phyloP scores from a whole-genome alignment of 2,329 filamentous ascomycete species.

The Byssothecium circinans region DNA sequence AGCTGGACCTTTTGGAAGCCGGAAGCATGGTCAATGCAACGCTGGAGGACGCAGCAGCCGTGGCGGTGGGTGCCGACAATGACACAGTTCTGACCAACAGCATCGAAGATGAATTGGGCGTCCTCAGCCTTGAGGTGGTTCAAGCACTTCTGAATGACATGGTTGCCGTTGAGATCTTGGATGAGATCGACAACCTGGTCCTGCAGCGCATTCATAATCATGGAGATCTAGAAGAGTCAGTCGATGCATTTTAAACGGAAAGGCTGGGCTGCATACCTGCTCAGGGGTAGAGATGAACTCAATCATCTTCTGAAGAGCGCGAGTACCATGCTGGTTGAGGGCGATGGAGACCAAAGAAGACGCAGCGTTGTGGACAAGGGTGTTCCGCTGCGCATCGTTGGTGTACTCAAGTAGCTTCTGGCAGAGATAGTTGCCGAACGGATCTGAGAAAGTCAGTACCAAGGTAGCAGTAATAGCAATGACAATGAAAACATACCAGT shows the following conservation, averaged over 20 bases:
- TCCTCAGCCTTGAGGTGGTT: constrained; percentile 86
- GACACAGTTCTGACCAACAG: constrained; percentile 83
- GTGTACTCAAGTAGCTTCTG: constrained; percentile 97
- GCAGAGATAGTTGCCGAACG: constrained; percentile 98
- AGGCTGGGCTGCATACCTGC: constrained; percentile 53
- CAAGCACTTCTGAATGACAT: constrained; percentile 98
- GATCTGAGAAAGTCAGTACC: constrained; percentile 59
- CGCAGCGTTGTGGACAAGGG: constrained; percentile 86
- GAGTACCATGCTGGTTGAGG: constrained; percentile 94
- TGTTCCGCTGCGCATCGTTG: constrained; percentile 91
- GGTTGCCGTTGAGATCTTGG: constrained; percentile 96
- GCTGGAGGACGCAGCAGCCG: constrained; percentile 95
- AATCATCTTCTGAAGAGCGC: constrained; percentile 99
- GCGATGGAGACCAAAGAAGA: constrained; percentile 89
- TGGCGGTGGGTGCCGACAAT: constrained; percentile 95
- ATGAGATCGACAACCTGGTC: constrained; percentile 90
- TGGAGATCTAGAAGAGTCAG: constrained; percentile 58
- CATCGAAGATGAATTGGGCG: constrained; percentile 95
- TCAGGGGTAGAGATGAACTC: constrained; percentile 86
- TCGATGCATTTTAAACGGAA: not conserved
- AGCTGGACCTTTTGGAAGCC: constrained; percentile 86
- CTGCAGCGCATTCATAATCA: constrained; percentile 83
- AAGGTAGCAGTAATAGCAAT: not conserved
- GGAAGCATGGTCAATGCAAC: constrained; percentile 95
- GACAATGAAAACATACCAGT: constrained; percentile 55